phyloP scores from a whole-genome alignment of 176 grass and related monocot species.

The Leersia perrieri region DNA sequence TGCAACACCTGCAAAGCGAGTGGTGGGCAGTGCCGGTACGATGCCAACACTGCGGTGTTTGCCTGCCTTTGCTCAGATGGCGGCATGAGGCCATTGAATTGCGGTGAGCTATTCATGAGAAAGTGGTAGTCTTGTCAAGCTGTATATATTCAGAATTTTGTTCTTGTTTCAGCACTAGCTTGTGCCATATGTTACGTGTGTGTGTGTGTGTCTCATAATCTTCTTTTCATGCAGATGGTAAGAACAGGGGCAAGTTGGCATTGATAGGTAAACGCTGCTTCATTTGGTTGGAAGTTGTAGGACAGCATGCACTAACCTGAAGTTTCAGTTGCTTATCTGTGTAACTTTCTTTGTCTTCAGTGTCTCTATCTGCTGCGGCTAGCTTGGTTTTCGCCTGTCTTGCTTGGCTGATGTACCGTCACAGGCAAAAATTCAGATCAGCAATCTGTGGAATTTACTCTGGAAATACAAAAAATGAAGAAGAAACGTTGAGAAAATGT shows the following conservation, averaged over 20 bases:
- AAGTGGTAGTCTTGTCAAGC: not conserved
- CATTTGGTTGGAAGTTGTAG: not conserved
- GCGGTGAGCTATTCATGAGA: slow-evolving; percentile 8
- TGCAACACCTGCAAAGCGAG: slow-evolving; percentile 40
- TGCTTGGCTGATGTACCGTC: slow-evolving; percentile 10
- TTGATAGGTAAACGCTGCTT: slow-evolving; percentile 32
- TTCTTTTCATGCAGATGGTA: slow-evolving; percentile 14
- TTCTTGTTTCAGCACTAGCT: not conserved
- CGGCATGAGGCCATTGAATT: not conserved
- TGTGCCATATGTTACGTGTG: no score
- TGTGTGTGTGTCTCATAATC: no score
- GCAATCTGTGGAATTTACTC: not conserved
- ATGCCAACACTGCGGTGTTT: slow-evolving; percentile 20
- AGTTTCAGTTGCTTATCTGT: not conserved
- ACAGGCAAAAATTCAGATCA: slow-evolving; percentile 13
- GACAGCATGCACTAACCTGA: not conserved
- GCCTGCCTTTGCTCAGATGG: slow-evolving; percentile 45
- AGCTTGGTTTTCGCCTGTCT: slow-evolving; percentile 7
- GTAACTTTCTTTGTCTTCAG: slow-evolving; percentile 11
- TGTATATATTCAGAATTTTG: not conserved
- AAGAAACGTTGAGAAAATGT: slow-evolving; percentile 34
- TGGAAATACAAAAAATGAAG: slow-evolving; percentile 6
- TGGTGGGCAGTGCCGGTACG: slow-evolving; percentile 37
- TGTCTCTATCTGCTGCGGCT: not conserved
- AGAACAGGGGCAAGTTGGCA: not conserved